Base-by-base conservation (phyloP, 176 grass and related monocot species). In the Thinopyrum elongatum region DNA sequence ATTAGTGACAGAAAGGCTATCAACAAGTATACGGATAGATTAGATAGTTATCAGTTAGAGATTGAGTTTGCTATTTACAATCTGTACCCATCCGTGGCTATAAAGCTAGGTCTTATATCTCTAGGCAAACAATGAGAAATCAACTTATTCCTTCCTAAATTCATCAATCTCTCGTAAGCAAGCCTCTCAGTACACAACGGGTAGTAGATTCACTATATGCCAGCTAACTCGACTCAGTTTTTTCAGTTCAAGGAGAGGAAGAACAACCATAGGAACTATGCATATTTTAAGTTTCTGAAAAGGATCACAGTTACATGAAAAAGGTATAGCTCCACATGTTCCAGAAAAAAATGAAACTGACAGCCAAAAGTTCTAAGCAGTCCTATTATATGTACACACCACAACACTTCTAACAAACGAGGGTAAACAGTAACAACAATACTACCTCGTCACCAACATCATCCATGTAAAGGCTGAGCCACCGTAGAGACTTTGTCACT, bases 381-480 rank as follows among this genome's bases (percentile, higher is more conserved):
- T 74, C 60, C 44, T 57, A 78, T 41, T n/a, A 75, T 30, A 65
- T 59, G 65, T 47, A 46, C 44, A 65, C 29, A 67, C 51, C 11
- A 21, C 29, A 81, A 87, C 68, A 31, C 26, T 66, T 4, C n/a
- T 35, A 79, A 77, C 38, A 76, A 53, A 6, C 23, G 70, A 76
- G 16, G 16, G 72, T 31, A 84, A 74, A 78, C 67, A 77, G 57
- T 25, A 77, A 57, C 49, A 80, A 53, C 13, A 64, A 5, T 65
- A 77, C 35, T 91, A 96, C 97, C 92, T 94, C 97, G 22, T 96
- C 94, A 1, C 94, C 78, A 46, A 99, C 90, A 68, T 99, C 97
- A 51, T 99, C 95, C 94, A 99, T 99, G 83, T 94, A 99, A 60
- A 99, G 94, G 84, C 94, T 96, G 82, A 99, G 77, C 97, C 97